A percentile compares a stretch with the other conserved stretches of the same genome.
Conservation (phyloP, 31 red algal species). For the Odonthalia washingtoniensis region DNA sequence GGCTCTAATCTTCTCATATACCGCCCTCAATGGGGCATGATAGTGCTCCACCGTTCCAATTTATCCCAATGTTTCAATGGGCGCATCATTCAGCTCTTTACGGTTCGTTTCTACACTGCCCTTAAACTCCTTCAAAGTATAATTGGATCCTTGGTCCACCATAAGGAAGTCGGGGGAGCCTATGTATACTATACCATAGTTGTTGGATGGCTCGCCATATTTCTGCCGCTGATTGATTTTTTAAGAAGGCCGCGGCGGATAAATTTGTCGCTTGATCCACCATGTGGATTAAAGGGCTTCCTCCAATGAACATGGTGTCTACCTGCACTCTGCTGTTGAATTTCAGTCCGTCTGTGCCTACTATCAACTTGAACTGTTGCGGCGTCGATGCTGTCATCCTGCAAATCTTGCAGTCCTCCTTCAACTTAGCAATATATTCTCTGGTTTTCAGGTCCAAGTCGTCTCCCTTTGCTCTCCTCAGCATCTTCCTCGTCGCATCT, state of each 20-base stretch:
- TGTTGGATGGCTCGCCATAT: not conserved
- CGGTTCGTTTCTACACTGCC: not conserved
- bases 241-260: not conserved
- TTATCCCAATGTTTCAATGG: constrained; percentile 15
- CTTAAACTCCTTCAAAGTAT: not conserved
- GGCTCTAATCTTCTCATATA: not conserved
- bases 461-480: not conserved
- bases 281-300: not conserved
- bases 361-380: not conserved
- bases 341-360: constrained; percentile 4
- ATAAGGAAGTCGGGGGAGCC: constrained; percentile 25
- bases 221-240: not conserved
- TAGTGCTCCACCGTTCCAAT: constrained; percentile 33
- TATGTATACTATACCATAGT: constrained; percentile 13
- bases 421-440: not conserved
- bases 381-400: not conserved
- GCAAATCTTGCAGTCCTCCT: not conserved
- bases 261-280: constrained; percentile 20
- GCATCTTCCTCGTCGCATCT: not conserved
- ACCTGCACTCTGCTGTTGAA: too few relatives aligned
- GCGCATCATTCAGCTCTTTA: not conserved
- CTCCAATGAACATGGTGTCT: not conserved
- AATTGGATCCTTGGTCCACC: constrained; percentile 31
- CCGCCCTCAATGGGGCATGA: not conserved
- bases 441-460: too few relatives aligned